Evolutionary conservation across 768 basidiomycete genomes (phyloP).

Genomic region (Psilocybe cubensis): DNA sequence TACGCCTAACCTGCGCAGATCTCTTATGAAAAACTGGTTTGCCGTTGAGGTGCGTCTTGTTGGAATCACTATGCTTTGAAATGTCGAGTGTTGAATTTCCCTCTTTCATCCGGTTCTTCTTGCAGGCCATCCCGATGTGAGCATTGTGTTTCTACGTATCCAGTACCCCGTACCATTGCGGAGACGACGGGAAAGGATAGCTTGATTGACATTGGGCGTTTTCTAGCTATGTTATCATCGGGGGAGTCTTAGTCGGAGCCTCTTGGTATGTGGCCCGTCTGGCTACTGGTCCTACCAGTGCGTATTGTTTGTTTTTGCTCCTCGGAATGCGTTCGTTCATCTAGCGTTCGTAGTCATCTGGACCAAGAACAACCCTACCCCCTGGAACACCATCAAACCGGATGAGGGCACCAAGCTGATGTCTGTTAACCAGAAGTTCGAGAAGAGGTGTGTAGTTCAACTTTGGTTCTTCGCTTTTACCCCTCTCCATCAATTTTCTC

Average conservation of each 20-base stretch:
- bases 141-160: constrained; percentile 18
- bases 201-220: background rate
- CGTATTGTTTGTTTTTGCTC: constrained; percentile 21
- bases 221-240: constrained; percentile 53
- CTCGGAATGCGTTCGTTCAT: background rate
- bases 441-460: constrained; percentile 59
- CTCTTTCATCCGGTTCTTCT: background rate
- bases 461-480: too few species aligned
- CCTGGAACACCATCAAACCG: constrained; percentile 84
- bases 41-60: constrained; percentile 61
- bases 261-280: constrained; percentile 70
- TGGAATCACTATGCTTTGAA: constrained; percentile 14
- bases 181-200: background rate
- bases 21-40: constrained; percentile 69
- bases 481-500: background rate
- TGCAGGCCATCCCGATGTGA: constrained; percentile 57
- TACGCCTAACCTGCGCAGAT: constrained; percentile 35
- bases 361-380: constrained; percentile 78
- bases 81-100: constrained; percentile 9
- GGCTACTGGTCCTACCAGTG: constrained; percentile 59
- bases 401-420: constrained; percentile 76
- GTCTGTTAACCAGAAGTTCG: constrained; percentile 73
- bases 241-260: constrained; percentile 58
- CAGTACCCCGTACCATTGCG: background rate
- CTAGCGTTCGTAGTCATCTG: constrained; percentile 45